Percentiles rank a stretch among this genome's conserved stretches.
These are phyloP conservation scores for Ophiostoma novo-ulmi DNA, from an alignment of 2,329 filamentous ascomycete genomes.

Conservation along the genomic window DNA sequence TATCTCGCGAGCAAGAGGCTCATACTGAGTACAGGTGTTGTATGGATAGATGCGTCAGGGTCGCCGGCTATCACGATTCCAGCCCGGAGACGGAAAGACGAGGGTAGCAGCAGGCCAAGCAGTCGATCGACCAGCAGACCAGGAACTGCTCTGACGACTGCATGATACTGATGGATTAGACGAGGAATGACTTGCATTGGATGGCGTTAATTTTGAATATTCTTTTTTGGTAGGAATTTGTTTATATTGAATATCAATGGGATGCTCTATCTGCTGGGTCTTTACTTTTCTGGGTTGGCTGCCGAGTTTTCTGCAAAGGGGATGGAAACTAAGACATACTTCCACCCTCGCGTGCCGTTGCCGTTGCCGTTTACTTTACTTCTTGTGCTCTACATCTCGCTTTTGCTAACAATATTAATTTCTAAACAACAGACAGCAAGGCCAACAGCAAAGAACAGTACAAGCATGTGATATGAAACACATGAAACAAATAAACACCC, in stretches of 20 bases:
- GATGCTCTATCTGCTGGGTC: too few species aligned
- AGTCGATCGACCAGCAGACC: background rate
- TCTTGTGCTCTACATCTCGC: background rate
- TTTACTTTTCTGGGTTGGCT: too few species aligned
- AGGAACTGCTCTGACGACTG: background rate
- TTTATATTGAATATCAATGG: too few species aligned
- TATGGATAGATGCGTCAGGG: constrained; percentile 64
- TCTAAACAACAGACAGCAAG: background rate
- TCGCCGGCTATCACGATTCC: constrained; percentile 45
- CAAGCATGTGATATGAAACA: background rate
- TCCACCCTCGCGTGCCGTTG: too few species aligned
- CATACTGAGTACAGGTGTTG: constrained; percentile 52
- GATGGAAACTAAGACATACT: too few species aligned
- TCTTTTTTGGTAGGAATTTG: background rate
- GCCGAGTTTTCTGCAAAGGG: too few species aligned
- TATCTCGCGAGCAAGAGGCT: constrained; percentile 65
- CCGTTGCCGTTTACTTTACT: too few species aligned
- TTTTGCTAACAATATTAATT: background rate
- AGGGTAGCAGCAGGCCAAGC: constrained; percentile 7
- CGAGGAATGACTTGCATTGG: background rate
- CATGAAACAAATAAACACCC: background rate
- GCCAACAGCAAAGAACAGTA: background rate
- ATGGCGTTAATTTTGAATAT: background rate
- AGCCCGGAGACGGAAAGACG: constrained; percentile 26
- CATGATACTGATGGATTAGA: background rate